Conservation (phyloP, 495 filamentous ascomycete species). For the Aspergillus sclerotioniger region DNA sequence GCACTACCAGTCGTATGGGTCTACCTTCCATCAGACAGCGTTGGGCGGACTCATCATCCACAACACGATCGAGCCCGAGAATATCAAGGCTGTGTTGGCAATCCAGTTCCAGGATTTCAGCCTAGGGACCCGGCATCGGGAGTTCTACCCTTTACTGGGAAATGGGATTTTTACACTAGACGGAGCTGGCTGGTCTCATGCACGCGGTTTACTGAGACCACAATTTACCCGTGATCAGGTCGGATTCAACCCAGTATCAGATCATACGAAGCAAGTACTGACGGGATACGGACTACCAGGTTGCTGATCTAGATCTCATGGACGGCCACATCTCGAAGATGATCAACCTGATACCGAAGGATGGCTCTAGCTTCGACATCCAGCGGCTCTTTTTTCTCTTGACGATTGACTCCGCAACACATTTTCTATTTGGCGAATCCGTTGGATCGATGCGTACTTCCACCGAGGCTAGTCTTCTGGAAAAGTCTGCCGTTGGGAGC, state of each 20-base stretch:
- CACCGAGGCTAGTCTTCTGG: slow-evolving; percentile 24
- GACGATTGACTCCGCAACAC: slow-evolving; percentile 66
- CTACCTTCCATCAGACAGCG: slow-evolving; percentile 33
- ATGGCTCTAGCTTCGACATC: slow-evolving; percentile 56
- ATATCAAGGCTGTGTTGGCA: slow-evolving; percentile 81
- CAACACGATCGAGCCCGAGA: slow-evolving; percentile 73
- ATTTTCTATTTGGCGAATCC: slow-evolving; percentile 64
- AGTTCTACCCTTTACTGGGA: slow-evolving; percentile 53
- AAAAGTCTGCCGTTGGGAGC: slow-evolving; percentile 31
- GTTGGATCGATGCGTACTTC: slow-evolving; percentile 38
- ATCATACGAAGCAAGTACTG: neutral
- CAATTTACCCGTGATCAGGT: slow-evolving; percentile 53
- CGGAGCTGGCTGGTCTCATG: slow-evolving; percentile 63
- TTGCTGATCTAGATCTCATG: slow-evolving; percentile 48
- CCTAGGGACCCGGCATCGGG: slow-evolving; percentile 42
- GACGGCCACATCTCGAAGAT: slow-evolving; percentile 57
- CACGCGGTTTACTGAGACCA: slow-evolving; percentile 52
- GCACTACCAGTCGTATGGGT: slow-evolving; percentile 33
- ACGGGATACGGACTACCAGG: slow-evolving; percentile 5
- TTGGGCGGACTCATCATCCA: slow-evolving; percentile 34
- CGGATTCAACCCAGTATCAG: slow-evolving; percentile 1
- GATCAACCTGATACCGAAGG: slow-evolving; percentile 45
- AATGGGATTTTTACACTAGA: slow-evolving; percentile 70
- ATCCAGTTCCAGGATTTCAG: slow-evolving; percentile 73
- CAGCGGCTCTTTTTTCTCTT: slow-evolving; percentile 58